These are phyloP conservation scores for Talinum fruticosum DNA, from an alignment of 148 eudicot genomes.

Conservation along the genomic window DNA sequence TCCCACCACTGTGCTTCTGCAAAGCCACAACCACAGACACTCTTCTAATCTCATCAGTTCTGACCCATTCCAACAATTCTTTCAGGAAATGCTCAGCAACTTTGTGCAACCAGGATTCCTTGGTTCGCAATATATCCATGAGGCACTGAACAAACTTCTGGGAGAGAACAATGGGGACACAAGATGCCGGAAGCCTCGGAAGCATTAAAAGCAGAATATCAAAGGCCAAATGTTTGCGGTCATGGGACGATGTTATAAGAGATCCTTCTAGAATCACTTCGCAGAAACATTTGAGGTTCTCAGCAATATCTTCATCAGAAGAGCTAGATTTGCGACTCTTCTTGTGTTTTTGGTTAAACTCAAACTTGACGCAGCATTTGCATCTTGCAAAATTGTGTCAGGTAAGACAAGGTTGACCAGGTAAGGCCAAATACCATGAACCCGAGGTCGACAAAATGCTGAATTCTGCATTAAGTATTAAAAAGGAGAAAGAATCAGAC, in stretches of 20 bases:
- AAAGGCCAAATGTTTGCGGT: conserved; percentile 85
- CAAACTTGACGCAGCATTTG: conserved; percentile 43
- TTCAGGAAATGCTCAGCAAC: conserved; percentile 69
- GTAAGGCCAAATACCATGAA: conserved; percentile 86
- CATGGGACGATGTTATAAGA: conserved; percentile 81
- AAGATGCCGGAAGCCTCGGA: conserved; percentile 82
- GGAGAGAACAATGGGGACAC: conserved; percentile 61
- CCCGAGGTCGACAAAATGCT: conserved; percentile 89
- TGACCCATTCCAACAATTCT: conserved; percentile 66
- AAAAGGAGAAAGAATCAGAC: background rate
- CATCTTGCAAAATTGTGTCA: conserved; percentile 51
- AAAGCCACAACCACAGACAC: conserved; percentile 71
- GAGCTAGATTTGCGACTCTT: conserved; percentile 68
- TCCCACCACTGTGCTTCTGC: conserved; percentile 92
- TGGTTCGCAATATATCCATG: conserved; percentile 69
- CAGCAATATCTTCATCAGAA: conserved; percentile 68
- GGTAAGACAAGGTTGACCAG: conserved; percentile 67
- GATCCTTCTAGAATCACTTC: conserved; percentile 72
- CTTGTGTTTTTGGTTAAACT: conserved; percentile 68
- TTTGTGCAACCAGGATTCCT: conserved; percentile 86
- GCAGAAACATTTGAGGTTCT: conserved; percentile 58
- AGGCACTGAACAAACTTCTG: conserved; percentile 81
- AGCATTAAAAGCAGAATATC: conserved; percentile 75
- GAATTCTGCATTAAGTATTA: conserved; percentile 54
- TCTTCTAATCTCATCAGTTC: conserved; percentile 63